These are phyloP conservation scores for Ophiocordyceps australis DNA, from an alignment of 2,329 filamentous ascomycete genomes.

Conservation along the genomic window DNA sequence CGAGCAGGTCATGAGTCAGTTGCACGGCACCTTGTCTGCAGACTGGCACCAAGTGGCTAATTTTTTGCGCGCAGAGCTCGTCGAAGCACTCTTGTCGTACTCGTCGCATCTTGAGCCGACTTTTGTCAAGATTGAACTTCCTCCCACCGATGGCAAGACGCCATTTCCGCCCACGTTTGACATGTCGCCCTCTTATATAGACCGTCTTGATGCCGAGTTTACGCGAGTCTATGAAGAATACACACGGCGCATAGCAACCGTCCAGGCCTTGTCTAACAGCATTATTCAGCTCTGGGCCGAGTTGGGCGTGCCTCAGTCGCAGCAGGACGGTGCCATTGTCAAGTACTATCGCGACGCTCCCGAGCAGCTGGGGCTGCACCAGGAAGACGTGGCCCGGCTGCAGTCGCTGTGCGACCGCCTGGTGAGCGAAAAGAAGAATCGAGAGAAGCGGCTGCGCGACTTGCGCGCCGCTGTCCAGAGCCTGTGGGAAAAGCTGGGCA, in stretches of 20 bases:
- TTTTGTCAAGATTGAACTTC: slow-evolving; percentile 72
- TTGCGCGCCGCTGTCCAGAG: slow-evolving; percentile 62
- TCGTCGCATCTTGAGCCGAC: slow-evolving; percentile 85
- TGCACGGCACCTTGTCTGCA: too few species aligned
- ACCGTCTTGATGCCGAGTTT: slow-evolving; percentile 77
- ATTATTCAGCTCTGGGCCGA: slow-evolving; percentile 94
- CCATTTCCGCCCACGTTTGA: slow-evolving; percentile 73
- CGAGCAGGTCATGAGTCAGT: slow-evolving; percentile 83
- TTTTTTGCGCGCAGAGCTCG: slow-evolving; percentile 63
- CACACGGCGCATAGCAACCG: slow-evolving; percentile 58
- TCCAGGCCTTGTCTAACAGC: slow-evolving; percentile 59
- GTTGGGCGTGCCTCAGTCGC: slow-evolving; percentile 80
- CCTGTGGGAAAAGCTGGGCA: slow-evolving; percentile 74
- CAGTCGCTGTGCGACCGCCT: slow-evolving; percentile 64
- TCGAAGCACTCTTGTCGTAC: slow-evolving; percentile 85
- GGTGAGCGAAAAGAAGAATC: slow-evolving; percentile 69
- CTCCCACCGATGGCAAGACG: slow-evolving; percentile 61
- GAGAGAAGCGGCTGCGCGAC: slow-evolving; percentile 62
- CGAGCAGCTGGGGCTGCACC: slow-evolving; percentile 83
- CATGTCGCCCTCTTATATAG: slow-evolving; percentile 77
- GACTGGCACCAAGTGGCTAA: too few species aligned
- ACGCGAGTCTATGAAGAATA: slow-evolving; percentile 95
- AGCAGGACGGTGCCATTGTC: slow-evolving; percentile 75
- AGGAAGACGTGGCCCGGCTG: slow-evolving; percentile 64
- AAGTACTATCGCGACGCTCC: slow-evolving; percentile 80